Percentiles rank a stretch among this genome's conserved stretches.
phyloP scores from a whole-genome alignment of 129 eudicot species.

The Helianthus tuberosus region DNA sequence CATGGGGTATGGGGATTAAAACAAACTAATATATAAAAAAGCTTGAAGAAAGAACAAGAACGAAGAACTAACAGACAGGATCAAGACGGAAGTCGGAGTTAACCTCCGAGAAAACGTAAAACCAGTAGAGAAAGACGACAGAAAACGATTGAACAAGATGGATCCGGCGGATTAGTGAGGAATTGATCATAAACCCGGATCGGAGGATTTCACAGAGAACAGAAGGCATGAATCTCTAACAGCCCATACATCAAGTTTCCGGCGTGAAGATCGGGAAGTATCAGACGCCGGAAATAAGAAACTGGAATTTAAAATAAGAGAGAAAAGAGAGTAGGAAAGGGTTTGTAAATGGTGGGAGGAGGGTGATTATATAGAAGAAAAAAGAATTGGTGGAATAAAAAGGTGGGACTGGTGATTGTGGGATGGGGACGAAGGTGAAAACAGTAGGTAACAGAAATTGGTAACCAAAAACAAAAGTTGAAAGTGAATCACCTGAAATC shows the following conservation, averaged over 20 bases:
- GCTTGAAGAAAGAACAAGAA: background rate
- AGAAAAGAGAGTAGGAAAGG: slow-evolving; percentile 8
- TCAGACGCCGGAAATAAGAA: too few relatives aligned
- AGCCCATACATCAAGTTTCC: slow-evolving; percentile 26
- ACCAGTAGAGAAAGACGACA: slow-evolving; percentile 93
- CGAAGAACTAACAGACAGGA: slow-evolving; percentile 8
- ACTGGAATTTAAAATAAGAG: too few relatives aligned
- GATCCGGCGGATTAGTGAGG: slow-evolving; percentile 68
- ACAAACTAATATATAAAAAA: background rate
- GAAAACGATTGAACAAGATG: slow-evolving; percentile 98
- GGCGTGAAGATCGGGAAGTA: background rate
- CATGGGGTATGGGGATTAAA: slow-evolving; percentile 34
- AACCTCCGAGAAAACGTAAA: slow-evolving; percentile 76
- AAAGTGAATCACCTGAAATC: slow-evolving; percentile 14
- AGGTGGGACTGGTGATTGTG: background rate
- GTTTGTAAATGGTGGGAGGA: slow-evolving; percentile 14
- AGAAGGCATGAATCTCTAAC: slow-evolving; percentile 70
- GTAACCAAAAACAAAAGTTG: slow-evolving; percentile 15
- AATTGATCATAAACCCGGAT: slow-evolving; percentile 72
- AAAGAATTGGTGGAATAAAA: background rate
- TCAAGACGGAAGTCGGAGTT: slow-evolving; percentile 20
- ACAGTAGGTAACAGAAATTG: slow-evolving; percentile 23
- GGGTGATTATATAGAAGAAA: slow-evolving; percentile 32
- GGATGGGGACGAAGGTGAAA: slow-evolving; percentile 21
- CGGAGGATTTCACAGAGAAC: slow-evolving; percentile 82